Percentiles rank a stretch among this genome's conserved stretches.
These are phyloP conservation scores for Podosphaera aphanis DNA, from an alignment of 2,329 filamentous ascomycete genomes.

Conservation along the genomic window DNA sequence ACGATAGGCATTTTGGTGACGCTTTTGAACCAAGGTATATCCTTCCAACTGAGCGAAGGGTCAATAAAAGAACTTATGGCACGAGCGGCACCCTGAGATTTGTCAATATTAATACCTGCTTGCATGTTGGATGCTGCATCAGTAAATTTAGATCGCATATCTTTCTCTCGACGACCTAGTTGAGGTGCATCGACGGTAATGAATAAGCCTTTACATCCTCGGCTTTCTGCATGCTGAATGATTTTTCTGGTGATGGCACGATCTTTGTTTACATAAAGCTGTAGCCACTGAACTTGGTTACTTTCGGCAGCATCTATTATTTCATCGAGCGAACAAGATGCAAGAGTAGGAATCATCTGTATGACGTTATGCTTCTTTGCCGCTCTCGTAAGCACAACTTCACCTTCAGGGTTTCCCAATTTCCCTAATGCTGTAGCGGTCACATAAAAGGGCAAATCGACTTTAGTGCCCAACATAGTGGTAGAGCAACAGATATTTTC, in stretches of 20 bases:
- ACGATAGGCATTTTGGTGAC: constrained; percentile 91
- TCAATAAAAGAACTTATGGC: constrained; percentile 96
- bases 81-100: constrained; percentile 72
- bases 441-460: constrained; percentile 78
- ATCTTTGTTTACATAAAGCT: constrained; percentile 89
- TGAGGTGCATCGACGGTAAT: constrained; percentile 97
- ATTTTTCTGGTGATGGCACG: constrained; percentile 74
- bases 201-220: constrained; percentile 87
- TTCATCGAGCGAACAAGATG: constrained; percentile 93
- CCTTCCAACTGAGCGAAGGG: constrained; percentile 76
- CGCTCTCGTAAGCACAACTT: constrained; percentile 71
- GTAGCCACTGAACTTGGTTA: constrained; percentile 83
- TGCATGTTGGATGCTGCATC: constrained; percentile 72
- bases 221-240: constrained; percentile 69
- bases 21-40: constrained; percentile 75
- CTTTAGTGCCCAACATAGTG: constrained; percentile 78
- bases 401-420: constrained; percentile 78
- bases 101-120: constrained; percentile 50
- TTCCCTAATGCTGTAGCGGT: constrained; percentile 92
- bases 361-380: constrained; percentile 71
- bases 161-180: constrained; percentile 83
- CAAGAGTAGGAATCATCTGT: constrained; percentile 96
- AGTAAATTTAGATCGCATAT: constrained; percentile 83
- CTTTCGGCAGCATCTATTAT: constrained; percentile 65
- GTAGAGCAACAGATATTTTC: constrained; percentile 68